Evolutionary conservation across 2,329 filamentous ascomycete genomes (phyloP).

Genomic region (Pseudogymnoascus sp.): DNA sequence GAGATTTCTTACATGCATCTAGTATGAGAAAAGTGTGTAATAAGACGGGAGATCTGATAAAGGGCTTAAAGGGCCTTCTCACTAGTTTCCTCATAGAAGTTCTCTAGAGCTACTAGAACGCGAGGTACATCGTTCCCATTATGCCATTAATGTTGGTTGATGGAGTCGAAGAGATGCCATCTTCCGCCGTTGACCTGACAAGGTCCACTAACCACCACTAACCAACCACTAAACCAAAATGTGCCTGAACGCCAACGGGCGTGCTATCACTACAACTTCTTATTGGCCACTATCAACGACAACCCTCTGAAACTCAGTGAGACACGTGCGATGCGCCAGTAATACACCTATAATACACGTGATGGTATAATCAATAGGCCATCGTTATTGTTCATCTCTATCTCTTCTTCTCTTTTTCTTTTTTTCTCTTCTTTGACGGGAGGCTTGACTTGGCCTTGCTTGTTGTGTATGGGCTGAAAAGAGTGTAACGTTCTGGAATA

Average conservation of each 20-base stretch:
- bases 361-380: background rate
- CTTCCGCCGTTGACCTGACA: background rate
- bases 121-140: background rate
- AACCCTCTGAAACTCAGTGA: background rate
- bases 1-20: background rate
- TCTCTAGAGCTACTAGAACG: background rate
- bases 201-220: background rate
- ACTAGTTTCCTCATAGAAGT: background rate
- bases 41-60: background rate
- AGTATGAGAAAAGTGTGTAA: background rate
- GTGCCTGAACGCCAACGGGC: background rate
- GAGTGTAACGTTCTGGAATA: background rate
- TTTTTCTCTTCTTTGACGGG: background rate
- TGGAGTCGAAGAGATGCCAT: background rate
- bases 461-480: background rate
- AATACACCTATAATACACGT: background rate
- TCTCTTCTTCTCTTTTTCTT: background rate
- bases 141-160: background rate
- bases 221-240: background rate
- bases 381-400: background rate
- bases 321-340: background rate
- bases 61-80: background rate
- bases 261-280: background rate
- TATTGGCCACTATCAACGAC: background rate
- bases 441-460: background rate